Evolutionary conservation across 2,329 filamentous ascomycete genomes (phyloP), one percentile per base, ranked within the genome.

Genomic region (Diaporthe citri): DNA sequence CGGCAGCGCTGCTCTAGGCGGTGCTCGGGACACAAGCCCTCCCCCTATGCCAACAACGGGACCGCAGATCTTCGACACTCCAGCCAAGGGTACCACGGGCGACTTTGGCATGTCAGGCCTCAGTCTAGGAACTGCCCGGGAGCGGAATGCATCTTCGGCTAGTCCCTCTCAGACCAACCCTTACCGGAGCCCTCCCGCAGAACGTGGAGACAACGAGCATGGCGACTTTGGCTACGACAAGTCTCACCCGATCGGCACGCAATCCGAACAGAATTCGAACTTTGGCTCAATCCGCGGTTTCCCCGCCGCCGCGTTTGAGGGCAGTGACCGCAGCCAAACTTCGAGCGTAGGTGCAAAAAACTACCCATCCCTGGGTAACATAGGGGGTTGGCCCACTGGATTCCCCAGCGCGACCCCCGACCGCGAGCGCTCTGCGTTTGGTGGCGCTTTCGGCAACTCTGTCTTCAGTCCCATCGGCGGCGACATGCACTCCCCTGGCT

Each of bases 151-250:
- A 75, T 75, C 74, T 73, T 93, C 94, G 0, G 90, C 95, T 81
- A 98, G 96, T 82, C 97, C 97, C 15, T 97, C 96, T 0, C 95
- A 97, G 80, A 98, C 97, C 4, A 99, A 99, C 81, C 97, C 97
- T 2, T 99, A 97, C 82, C 94, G 96, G 77, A 98, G 96, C 82
- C 97, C 97, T 3, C 91, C 94, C 10, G 94, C 93, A 51, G 93
- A 95, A 36, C 92, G 92, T 59, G 87, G 87, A 46, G 85, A 87
- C 17, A 87, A 89, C 10, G 86, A 85, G 67, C 81, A 84, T 17
- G 87, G 87, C 70, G 89, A 88, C 36, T 87, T 88, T 64, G 87
- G 89, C 72, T 88, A 88, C 51, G 86, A 91, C 69, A 85, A 86
- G 22, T 86, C 90, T 80, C 85, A 89, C 81, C 77, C 85, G 79